These are phyloP conservation scores for Saccharomyces hybrid DNA, from an alignment of 1,139 yeast species.

Conservation along the genomic window DNA sequence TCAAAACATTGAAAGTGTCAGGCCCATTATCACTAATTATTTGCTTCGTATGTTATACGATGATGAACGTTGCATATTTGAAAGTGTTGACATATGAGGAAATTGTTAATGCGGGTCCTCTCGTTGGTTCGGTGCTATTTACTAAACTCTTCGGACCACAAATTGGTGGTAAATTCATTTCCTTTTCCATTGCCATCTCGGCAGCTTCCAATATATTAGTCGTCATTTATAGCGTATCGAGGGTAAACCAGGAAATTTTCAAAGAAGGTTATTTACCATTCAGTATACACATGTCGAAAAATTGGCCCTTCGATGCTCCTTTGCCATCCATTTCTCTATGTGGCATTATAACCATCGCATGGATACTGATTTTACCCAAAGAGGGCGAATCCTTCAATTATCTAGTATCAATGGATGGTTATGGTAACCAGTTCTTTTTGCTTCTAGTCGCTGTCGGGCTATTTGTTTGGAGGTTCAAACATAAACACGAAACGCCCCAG, in stretches of 20 bases:
- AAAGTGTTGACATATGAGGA: slow-evolving; percentile 48
- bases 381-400: slow-evolving; percentile 49
- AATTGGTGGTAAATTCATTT: slow-evolving; percentile 46
- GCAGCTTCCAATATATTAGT: slow-evolving; percentile 60
- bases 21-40: slow-evolving; percentile 49
- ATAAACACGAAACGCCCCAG: slow-evolving; percentile 42
- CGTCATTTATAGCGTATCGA: slow-evolving; percentile 49
- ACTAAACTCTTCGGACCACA: slow-evolving; percentile 47
- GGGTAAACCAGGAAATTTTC: slow-evolving; percentile 58
- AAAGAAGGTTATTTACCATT: slow-evolving; percentile 56
- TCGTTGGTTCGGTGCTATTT: slow-evolving; percentile 52
- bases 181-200: slow-evolving; percentile 50
- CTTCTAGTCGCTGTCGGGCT: slow-evolving; percentile 45
- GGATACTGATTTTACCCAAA: slow-evolving; percentile 42
- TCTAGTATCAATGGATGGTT: slow-evolving; percentile 51
- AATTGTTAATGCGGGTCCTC: slow-evolving; percentile 45
- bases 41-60: slow-evolving; percentile 43
- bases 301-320: slow-evolving; percentile 52
- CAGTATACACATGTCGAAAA: slow-evolving; percentile 45
- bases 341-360: slow-evolving; percentile 28
- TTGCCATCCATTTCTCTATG: slow-evolving; percentile 37
- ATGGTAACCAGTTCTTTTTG: slow-evolving; percentile 45
- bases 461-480: slow-evolving; percentile 40
- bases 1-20: slow-evolving; percentile 48
- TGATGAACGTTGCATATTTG: slow-evolving; percentile 50